These are phyloP conservation scores for Xylariaceae sp. DNA, from an alignment of 2,329 filamentous ascomycete genomes.

Conservation along the genomic window DNA sequence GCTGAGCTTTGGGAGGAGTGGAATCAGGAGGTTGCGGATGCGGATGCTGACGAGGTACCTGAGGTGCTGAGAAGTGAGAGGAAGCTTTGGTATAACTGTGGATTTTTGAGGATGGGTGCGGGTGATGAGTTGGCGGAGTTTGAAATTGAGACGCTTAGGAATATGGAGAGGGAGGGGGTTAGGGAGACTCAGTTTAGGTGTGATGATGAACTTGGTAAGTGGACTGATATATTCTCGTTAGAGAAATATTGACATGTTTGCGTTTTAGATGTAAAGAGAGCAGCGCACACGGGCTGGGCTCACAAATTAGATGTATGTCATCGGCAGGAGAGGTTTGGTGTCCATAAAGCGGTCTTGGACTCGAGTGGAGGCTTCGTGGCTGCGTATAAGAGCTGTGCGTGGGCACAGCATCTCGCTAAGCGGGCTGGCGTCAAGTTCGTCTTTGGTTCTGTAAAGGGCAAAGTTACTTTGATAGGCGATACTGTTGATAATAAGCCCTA, in stretches of 20 bases:
- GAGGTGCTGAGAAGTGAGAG: slow-evolving; percentile 13
- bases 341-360: slow-evolving; percentile 40
- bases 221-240: not conserved
- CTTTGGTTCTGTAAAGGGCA: slow-evolving; percentile 28
- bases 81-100: slow-evolving; percentile 25
- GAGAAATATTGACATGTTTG: not conserved
- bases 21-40: slow-evolving; percentile 37
- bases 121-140: slow-evolving; percentile 17
- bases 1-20: slow-evolving; percentile 40
- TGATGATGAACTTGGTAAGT: slow-evolving; percentile 22
- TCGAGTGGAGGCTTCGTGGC: slow-evolving; percentile 41
- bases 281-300: slow-evolving; percentile 18
- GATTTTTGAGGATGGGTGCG: slow-evolving; percentile 25
- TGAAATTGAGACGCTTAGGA: slow-evolving; percentile 21
- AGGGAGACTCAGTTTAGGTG: slow-evolving; percentile 23
- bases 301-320: slow-evolving; percentile 33
- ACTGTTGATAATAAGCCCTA: slow-evolving; percentile 6
- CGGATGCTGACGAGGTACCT: slow-evolving; percentile 13
- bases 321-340: slow-evolving; percentile 23
- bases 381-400: slow-evolving; percentile 28
- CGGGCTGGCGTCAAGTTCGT: slow-evolving; percentile 39
- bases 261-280: slow-evolving; percentile 19
- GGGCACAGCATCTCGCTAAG: slow-evolving; percentile 35
- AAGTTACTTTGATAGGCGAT: slow-evolving; percentile 18
- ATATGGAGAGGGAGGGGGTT: slow-evolving; percentile 26